Evolutionary conservation across 352 stramenopile species (phyloP), one percentile per base, ranked within the genome.

Genomic region (Blastocystis sp.): DNA sequence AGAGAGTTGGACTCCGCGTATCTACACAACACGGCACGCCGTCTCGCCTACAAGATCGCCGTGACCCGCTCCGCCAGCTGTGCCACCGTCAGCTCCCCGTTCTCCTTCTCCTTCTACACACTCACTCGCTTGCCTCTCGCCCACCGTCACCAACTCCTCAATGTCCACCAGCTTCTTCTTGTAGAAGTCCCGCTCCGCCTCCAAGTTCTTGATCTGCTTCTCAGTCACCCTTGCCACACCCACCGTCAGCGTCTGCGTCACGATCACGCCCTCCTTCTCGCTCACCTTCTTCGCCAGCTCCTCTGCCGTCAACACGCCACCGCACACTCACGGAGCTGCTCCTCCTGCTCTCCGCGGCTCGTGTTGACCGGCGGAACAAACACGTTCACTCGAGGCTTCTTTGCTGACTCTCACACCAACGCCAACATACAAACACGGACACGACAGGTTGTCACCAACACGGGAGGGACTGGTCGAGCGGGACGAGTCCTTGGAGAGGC

Each of bases 131-230:
- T 38, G 17, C 5, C 38, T 2, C 21, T 48, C 45, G 38, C 48
- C 1, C 34, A 84, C 74, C 4, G 40, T 41, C 60, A 99, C 91
- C 91, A 98, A 93, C 23, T 97, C 93, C 91, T 99, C 97, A 71
- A 99, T 94, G 88, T 97, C 94, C 66, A 96, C 92, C 43, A 99
- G 92, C 91, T 99, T 99, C 69, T 96, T 93, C 90, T 98, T 99
- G 91, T 99, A 99, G 90, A 99, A 99, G 88, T 99, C 96, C 9
- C 96, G 92, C 90, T 98, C 96, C 82, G 94, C 94, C 89, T 97
- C 94, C 17, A 97, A 90, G 48, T 92, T 94, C 81, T 96, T 92
- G 0, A 97, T 91, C 90, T 95, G 52, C 45, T 19, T 14, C 14
- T 89, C 5, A 34, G 90, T 45, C 23, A 65, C 61, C 1, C 66